Base-by-base conservation (phyloP, 768 basidiomycete genomes). In the Coprinopsis cinerea region DNA sequence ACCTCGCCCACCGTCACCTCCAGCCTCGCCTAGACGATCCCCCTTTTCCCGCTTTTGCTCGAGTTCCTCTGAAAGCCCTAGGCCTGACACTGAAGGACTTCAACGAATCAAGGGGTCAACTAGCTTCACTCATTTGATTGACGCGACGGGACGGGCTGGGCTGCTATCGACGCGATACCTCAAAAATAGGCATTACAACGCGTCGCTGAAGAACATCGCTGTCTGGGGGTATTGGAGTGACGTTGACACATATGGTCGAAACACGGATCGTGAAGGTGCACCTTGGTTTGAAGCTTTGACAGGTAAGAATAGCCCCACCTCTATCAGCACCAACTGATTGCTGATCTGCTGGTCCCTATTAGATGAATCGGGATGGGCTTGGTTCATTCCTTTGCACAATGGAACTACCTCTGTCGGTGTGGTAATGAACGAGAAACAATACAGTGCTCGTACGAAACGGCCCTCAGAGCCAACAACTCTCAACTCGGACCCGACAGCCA, bases 151-250 rank as follows among this genome's bases (percentile, higher is more conserved):
- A 34, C 78, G 87, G n/a, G 69, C 76, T 1, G 87, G 87, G 0
- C 57, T 90, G 45, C 69, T 90, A 64, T 86, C 84, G 5, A 79
- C 77, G 11, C 75, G 71, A 40, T 87, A 88, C 58, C 65, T 88
- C 23, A 82, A 82, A 59, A 85, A 84, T 59, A 72, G 87, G 36
- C 78, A 73, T 53, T 82, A 78, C 61, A 88, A 86, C 49, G 73
- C 76, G 28, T 80, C 81, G 2, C 59, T 90, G 47, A 82, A 79
- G 59, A 90, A 90, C 57, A 72, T 88, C 14, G 87, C 86, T 2
- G 70, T 83, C 18, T 90, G 87, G 87, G 86, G 80, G 2, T 89
- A 90, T 57, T 90, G 85, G 85, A 69, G 61, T 32, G 71, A 73
- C 17, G 73, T 74, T 0, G 72, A 66, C 14, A 69, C 67, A 28